Conservation (phyloP, 331 rosid genomes). For the Phaseolus coccineus region DNA sequence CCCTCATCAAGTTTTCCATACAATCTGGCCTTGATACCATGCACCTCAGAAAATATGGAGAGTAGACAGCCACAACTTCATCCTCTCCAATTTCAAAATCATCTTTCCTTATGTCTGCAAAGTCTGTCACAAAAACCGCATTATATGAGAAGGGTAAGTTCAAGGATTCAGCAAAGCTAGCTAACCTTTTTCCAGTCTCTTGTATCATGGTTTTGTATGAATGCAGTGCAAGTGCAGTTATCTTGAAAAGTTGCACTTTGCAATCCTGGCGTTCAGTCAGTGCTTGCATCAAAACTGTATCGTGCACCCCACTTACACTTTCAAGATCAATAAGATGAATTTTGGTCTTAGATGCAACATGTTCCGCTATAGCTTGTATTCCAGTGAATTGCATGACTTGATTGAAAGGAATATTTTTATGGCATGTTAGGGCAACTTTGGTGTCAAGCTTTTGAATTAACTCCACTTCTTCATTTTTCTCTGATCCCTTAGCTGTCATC, state of each 20-base stretch:
- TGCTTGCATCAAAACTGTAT: constrained; percentile 71
- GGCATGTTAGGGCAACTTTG: constrained; percentile 19
- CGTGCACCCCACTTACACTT: constrained; percentile 64
- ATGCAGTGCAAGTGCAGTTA: constrained; percentile 60
- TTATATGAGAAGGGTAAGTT: constrained; percentile 67
- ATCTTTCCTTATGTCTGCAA: constrained; percentile 58
- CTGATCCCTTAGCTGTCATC: neutral
- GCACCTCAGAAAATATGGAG: constrained; percentile 54
- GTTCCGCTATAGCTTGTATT: constrained; percentile 69
- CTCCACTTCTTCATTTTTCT: constrained; percentile 36
- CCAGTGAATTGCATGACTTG: constrained; percentile 64
- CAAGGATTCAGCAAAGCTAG: constrained; percentile 64
- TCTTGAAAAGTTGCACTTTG: constrained; percentile 56
- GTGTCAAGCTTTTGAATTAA: constrained; percentile 30
- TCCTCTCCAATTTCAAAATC: constrained; percentile 55
- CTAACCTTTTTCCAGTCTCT: constrained; percentile 60
- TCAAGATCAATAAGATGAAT: constrained; percentile 76
- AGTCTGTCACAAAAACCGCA: constrained; percentile 53
- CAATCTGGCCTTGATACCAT: constrained; percentile 60
- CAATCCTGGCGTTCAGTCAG: constrained; percentile 51
- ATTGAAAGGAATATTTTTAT: constrained; percentile 64
- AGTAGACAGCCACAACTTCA: constrained; percentile 66
- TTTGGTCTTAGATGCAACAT: constrained; percentile 51
- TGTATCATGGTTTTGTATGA: constrained; percentile 39
- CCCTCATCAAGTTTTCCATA: constrained; percentile 74